A percentile compares a stretch with the other conserved stretches of the same genome.
These are phyloP conservation scores for Scedosporium minutisporum DNA, from an alignment of 2,329 filamentous ascomycete genomes.

Conservation along the genomic window DNA sequence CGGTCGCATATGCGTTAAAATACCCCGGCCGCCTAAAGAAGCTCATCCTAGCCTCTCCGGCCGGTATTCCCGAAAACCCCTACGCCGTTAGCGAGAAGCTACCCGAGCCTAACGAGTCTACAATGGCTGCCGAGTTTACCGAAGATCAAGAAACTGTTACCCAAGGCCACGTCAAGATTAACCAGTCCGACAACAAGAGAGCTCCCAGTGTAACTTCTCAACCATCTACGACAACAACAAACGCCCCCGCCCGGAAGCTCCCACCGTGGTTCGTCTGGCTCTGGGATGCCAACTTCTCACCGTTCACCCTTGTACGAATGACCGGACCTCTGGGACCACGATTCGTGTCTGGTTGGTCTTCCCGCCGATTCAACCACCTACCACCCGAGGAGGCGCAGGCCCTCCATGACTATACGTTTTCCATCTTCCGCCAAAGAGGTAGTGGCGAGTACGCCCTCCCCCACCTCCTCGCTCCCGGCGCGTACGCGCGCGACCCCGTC, in stretches of 20 bases:
- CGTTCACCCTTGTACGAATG: slow-evolving; percentile 83
- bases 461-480: slow-evolving; percentile 87
- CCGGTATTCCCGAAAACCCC: slow-evolving; percentile 89
- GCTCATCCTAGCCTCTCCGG: slow-evolving; percentile 86
- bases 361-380: slow-evolving; percentile 81
- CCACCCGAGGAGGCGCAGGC: slow-evolving; percentile 70
- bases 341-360: slow-evolving; percentile 91
- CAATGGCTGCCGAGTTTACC: slow-evolving; percentile 66
- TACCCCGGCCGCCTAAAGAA: slow-evolving; percentile 94
- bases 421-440: slow-evolving; percentile 83
- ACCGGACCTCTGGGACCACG: slow-evolving; percentile 82
- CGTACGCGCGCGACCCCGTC: slow-evolving; percentile 78
- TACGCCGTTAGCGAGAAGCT: slow-evolving; percentile 75
- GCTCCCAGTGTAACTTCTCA: slow-evolving; percentile 20
- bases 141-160: slow-evolving; percentile 56
- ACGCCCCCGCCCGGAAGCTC: slow-evolving; percentile 44
- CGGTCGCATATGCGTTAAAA: slow-evolving; percentile 89
- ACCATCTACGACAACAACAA: slow-evolving; percentile 24
- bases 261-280: slow-evolving; percentile 86
- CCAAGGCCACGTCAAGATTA: slow-evolving; percentile 21
- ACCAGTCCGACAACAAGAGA: slow-evolving; percentile 14
- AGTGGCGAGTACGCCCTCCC: slow-evolving; percentile 89
- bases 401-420: slow-evolving; percentile 89
- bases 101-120: slow-evolving; percentile 66
- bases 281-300: slow-evolving; percentile 95